Conservation (phyloP, 2,329 filamentous ascomycete genomes). For the Colletotrichum gigasporum region DNA sequence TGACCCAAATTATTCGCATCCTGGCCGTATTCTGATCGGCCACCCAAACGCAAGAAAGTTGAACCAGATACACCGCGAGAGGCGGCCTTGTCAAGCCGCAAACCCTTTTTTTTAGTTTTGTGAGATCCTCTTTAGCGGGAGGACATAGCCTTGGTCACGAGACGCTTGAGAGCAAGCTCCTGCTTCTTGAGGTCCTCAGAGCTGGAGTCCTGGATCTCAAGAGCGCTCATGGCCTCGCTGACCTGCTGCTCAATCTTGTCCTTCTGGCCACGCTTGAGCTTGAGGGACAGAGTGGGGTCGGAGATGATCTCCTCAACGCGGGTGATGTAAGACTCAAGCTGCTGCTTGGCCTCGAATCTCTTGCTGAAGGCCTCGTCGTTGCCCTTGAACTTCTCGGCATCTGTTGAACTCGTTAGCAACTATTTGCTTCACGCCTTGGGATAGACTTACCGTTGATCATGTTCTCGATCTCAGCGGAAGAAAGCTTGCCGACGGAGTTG, state of each 20-base stretch:
- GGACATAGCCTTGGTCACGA: slow-evolving; percentile 98
- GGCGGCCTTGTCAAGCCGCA: slow-evolving; percentile 36
- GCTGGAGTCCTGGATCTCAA: slow-evolving; percentile 91
- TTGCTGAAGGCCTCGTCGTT: slow-evolving; percentile 99
- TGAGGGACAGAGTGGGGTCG: slow-evolving; percentile 93
- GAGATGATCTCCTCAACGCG: slow-evolving; percentile 99
- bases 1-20: slow-evolving; percentile 34
- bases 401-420: slow-evolving; percentile 47
- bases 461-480: slow-evolving; percentile 91
- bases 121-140: slow-evolving; percentile 72
- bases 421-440: slow-evolving; percentile 35
- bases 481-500: slow-evolving; percentile 99
- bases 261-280: slow-evolving; percentile 99
- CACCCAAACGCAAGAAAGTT: slow-evolving; percentile 33
- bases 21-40: slow-evolving; percentile 29
- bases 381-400: slow-evolving; percentile 98
- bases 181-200: slow-evolving; percentile 99
- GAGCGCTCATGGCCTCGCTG: slow-evolving; percentile 95
- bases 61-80: slow-evolving; percentile 35
- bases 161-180: slow-evolving; percentile 96
- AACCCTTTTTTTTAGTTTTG: slow-evolving; percentile 4
- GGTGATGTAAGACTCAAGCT: slow-evolving; percentile 98
- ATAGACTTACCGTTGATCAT: slow-evolving; percentile 82
- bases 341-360: slow-evolving; percentile 98
- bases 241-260: slow-evolving; percentile 99